Evolutionary conservation across 2,329 filamentous ascomycete species (phyloP), one percentile per base, ranked within the genome.

Genomic region (Teratosphaeria zuluensis): DNA sequence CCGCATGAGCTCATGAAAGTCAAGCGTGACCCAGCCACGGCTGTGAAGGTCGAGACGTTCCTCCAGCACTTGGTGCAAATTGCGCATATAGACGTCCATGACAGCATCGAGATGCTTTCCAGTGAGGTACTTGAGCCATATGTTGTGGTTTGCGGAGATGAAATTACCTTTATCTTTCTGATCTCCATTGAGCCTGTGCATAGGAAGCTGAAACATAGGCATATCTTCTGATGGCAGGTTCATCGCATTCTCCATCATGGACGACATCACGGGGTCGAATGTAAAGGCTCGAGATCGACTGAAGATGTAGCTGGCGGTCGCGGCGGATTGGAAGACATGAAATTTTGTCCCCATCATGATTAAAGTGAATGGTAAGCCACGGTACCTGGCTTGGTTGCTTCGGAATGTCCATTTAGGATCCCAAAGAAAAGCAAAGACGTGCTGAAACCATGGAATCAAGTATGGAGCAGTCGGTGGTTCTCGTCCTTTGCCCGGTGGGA

Each of bases 161-260:
- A 61, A 61, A 12, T 46, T 51, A 9, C 30, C 4, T 14, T 33
- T 33, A 12, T 56, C 57, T 42, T 46, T 54, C 24, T 51, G 31
- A 24, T 51, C 33, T 35, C 38, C 11, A 24, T 38, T 38, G n/a
- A 30, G 21, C 33, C 14, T 7, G 21, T 55, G 53, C 6, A 32
- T 31, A 12, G 53, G 53, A 19, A 59, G 32, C 24, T 59, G 57
- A 52, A 61, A 61, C 32, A 55, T 56, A 2, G 55, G 35, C 14
- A 51, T 54, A 19, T 61, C 59, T 19, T 30, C 51, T 16, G 28
- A n/a, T 1, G 59, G 59, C 11, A 61, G 28, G 21, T 38, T 16
- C 48, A 59, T 30, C 32, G 55, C 60, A 46, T 62, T 62, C 28
- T 62, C 58, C 53, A 62, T 51, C 60, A 62, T 62, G 32, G 51